Conservation (phyloP, 2,329 filamentous ascomycete species). For the Trichophyton simii region DNA sequence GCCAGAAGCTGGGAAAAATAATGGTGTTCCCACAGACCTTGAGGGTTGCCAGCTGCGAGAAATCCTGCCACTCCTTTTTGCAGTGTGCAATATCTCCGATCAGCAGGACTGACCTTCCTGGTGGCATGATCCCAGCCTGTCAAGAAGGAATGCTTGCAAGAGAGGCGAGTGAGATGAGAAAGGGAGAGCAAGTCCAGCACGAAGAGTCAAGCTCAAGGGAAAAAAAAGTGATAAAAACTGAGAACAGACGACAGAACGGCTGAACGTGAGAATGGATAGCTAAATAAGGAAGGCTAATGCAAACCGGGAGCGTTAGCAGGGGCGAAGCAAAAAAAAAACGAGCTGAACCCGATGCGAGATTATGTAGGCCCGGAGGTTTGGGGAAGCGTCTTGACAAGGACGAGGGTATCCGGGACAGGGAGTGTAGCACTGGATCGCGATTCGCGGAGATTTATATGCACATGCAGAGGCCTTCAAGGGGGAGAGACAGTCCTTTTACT, state of each 20-base stretch:
- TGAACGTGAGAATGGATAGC: not conserved
- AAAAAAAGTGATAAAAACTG: not conserved
- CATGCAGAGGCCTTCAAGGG: not conserved
- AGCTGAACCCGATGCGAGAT: not conserved
- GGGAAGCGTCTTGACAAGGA: not conserved
- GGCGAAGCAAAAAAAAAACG: not conserved
- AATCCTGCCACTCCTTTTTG: constrained; percentile 32
- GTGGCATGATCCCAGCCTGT: constrained; percentile 18
- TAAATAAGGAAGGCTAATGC: constrained; percentile 2
- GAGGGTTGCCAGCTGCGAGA: constrained; percentile 30
- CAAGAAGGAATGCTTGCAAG: not conserved
- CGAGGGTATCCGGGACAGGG: not conserved
- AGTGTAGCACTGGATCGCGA: constrained; percentile 1
- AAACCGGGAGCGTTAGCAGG: not conserved
- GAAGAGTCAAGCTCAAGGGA: not conserved
- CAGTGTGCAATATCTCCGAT: constrained; percentile 35
- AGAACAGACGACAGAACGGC: not conserved
- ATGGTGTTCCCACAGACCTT: constrained; percentile 22
- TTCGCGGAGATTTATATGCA: constrained; percentile 3
- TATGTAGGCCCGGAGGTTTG: constrained; percentile 1
- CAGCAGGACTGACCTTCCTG: constrained; percentile 30
- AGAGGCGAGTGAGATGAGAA: not conserved
- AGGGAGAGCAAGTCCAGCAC: too few relatives aligned
- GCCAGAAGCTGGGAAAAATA: too few relatives aligned
- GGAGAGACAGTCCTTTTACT: not conserved